Conservation (phyloP, 345 rosid species). For the Rhodamnia argentea region DNA sequence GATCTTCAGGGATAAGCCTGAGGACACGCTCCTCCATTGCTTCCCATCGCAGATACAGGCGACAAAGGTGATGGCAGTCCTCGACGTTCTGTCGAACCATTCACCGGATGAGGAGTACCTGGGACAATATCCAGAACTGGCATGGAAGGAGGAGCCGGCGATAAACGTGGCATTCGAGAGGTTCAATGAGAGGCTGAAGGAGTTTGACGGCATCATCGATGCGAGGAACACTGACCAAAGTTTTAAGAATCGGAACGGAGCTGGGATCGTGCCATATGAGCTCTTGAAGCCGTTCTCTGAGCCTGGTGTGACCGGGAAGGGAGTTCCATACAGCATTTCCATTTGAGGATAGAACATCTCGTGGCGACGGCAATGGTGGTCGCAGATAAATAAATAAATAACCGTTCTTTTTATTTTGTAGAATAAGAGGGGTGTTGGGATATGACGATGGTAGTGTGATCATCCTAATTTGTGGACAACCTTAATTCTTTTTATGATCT, state of each 20-base stretch:
- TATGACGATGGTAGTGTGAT: neutral
- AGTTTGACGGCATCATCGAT: constrained; percentile 24
- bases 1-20: constrained; percentile 20
- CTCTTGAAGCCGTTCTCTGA: constrained; percentile 37
- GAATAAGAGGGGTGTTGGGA: neutral
- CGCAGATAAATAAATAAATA: neutral
- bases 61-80: constrained; percentile 22
- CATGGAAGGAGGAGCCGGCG: constrained; percentile 16
- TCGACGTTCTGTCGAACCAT: constrained; percentile 33
- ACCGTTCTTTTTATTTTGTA: neutral
- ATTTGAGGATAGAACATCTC: neutral
- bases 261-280: constrained; percentile 30
- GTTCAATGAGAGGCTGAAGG: constrained; percentile 21
- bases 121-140: constrained; percentile 19
- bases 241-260: constrained; percentile 32
- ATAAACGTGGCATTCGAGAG: constrained; percentile 25
- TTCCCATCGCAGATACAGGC: constrained; percentile 46
- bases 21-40: constrained; percentile 10
- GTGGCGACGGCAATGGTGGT: neutral
- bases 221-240: constrained; percentile 11
- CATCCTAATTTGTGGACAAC: neutral
- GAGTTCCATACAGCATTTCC: constrained; percentile 38
- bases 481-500: neutral
- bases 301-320: constrained; percentile 36
- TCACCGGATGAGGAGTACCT: constrained; percentile 47